A percentile compares a stretch with the other conserved stretches of the same genome.
phyloP scores from a whole-genome alignment of 2,329 filamentous ascomycete genomes.

The Aspergillus arachidicola region DNA sequence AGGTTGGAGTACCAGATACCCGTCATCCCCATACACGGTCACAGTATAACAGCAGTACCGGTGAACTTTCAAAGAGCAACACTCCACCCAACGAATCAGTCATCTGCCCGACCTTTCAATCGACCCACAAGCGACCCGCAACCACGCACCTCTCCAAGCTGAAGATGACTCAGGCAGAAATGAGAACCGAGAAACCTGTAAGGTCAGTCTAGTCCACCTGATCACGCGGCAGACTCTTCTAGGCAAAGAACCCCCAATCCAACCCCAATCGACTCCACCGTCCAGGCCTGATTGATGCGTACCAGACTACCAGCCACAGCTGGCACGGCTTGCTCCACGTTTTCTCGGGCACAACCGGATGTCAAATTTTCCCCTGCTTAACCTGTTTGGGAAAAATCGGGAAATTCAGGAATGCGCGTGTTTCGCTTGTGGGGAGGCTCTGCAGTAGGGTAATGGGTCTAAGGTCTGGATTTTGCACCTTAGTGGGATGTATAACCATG shows the following conservation, averaged over 20 bases:
- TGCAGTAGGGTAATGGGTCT: neutral
- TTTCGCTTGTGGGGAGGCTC: constrained; percentile 6
- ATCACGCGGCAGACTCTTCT: constrained; percentile 10
- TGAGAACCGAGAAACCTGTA: neutral
- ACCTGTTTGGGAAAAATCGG: constrained; percentile 7
- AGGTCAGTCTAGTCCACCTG: constrained; percentile 1
- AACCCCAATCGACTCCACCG: neutral
- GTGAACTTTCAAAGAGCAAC: constrained; percentile 4
- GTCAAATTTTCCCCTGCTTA: constrained; percentile 6
- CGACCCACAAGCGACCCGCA: constrained; percentile 8
- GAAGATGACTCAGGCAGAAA: constrained; percentile 8
- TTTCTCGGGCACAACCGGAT: constrained; percentile 18
- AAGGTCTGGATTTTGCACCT: constrained; percentile 3
- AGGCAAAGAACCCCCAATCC: constrained; percentile 3
- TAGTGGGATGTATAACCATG: neutral
- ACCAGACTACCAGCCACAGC: constrained; percentile 9
- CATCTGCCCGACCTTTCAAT: constrained; percentile 15
- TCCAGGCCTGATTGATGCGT: constrained; percentile 4
- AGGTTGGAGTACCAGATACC: neutral
- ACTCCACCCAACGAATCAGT: constrained; percentile 12
- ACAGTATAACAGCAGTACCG: constrained; percentile 17
- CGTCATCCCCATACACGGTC: constrained; percentile 13
- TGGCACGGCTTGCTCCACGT: constrained; percentile 14
- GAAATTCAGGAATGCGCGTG: constrained; percentile 10
- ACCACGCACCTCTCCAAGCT: neutral